These are phyloP conservation scores for Pythium utonaiense DNA, from an alignment of 352 stramenopile species.

Conservation along the genomic window DNA sequence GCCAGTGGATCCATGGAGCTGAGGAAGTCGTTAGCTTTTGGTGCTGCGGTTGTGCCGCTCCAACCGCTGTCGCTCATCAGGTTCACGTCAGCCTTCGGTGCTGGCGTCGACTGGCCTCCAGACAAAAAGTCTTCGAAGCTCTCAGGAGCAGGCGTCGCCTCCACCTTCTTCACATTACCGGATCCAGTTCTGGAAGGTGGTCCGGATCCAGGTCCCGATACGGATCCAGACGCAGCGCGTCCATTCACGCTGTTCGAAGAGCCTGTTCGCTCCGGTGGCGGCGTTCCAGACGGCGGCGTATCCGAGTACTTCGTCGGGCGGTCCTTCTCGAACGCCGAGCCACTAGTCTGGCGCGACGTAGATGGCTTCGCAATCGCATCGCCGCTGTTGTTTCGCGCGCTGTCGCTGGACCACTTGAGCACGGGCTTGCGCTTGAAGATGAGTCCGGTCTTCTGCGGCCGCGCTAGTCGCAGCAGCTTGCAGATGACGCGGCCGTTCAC, in stretches of 20 bases:
- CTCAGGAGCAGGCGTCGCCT: constrained; percentile 22
- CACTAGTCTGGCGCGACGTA: constrained; percentile 23
- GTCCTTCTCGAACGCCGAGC: constrained; percentile 38
- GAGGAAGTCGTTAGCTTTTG: constrained; percentile 38
- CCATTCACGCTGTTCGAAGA: constrained; percentile 6
- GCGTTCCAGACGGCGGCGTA: constrained; percentile 17
- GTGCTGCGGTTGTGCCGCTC: constrained; percentile 30
- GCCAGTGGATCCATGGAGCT: constrained; percentile 70
- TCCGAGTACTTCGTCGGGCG: constrained; percentile 72
- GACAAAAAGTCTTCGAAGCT: constrained; percentile 81
- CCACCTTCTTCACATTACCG: constrained; percentile 27
- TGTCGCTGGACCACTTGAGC: constrained; percentile 49
- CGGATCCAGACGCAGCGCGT: constrained; percentile 7
- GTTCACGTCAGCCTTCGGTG: constrained; percentile 41
- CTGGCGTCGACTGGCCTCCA: constrained; percentile 30
- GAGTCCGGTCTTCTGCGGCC: constrained; percentile 50
- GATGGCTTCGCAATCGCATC: constrained; percentile 20
- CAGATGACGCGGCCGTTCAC: constrained; percentile 77
- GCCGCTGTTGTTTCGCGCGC: not conserved
- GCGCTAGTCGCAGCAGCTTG: constrained; percentile 72
- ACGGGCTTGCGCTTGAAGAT: constrained; percentile 74
- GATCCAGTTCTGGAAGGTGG: constrained; percentile 36
- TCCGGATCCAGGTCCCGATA: constrained; percentile 14
- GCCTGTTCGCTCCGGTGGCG: constrained; percentile 5
- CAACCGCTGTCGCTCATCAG: constrained; percentile 68